These are phyloP conservation scores for Zygosaccharomyces siamensis DNA, from an alignment of 805 yeast species.

Conservation along the genomic window DNA sequence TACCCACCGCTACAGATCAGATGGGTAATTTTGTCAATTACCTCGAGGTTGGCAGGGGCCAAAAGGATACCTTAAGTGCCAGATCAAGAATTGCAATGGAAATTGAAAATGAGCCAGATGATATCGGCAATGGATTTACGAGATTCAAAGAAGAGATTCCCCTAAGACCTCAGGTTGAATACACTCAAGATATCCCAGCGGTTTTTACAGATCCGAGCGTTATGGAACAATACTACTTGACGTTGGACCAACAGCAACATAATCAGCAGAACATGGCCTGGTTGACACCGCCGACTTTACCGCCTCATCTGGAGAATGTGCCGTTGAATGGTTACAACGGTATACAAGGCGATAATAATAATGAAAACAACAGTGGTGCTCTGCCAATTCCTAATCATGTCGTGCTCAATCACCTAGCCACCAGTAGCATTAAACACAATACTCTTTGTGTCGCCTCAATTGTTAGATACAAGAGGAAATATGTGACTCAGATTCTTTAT, in stretches of 20 bases:
- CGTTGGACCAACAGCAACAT: conserved; percentile 64
- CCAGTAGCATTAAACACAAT: conserved; percentile 89
- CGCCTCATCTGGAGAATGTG: conserved; percentile 94
- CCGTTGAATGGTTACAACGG: conserved; percentile 67
- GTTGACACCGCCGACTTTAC: conserved; percentile 91
- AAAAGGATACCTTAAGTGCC: conserved; percentile 37
- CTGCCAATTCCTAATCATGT: conserved; percentile 93
- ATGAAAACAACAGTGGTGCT: conserved; percentile 82
- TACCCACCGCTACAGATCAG: conserved; percentile 97
- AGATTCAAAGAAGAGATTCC: conserved; percentile 64
- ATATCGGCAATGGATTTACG: conserved; percentile 77
- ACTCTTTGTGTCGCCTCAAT: conserved; percentile 91
- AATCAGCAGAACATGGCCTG: conserved; percentile 54
- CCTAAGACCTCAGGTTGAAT: conserved; percentile 32
- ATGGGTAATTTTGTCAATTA: conserved; percentile 95
- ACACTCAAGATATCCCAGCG: conserved; percentile 70
- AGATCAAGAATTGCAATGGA: conserved; percentile 50
- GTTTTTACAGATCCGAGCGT: conserved; percentile 80
- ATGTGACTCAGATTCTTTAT: conserved; percentile 85
- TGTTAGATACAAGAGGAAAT: conserved; percentile 80
- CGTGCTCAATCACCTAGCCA: conserved; percentile 89
- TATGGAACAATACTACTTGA: conserved; percentile 79
- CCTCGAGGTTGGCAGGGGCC: conserved; percentile 54
- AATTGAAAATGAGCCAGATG: conserved; percentile 43
- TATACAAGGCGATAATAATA: conserved; percentile 26